phyloP scores from a whole-genome alignment of 805 yeast genomes.

The Monosporozyma aquatica region DNA sequence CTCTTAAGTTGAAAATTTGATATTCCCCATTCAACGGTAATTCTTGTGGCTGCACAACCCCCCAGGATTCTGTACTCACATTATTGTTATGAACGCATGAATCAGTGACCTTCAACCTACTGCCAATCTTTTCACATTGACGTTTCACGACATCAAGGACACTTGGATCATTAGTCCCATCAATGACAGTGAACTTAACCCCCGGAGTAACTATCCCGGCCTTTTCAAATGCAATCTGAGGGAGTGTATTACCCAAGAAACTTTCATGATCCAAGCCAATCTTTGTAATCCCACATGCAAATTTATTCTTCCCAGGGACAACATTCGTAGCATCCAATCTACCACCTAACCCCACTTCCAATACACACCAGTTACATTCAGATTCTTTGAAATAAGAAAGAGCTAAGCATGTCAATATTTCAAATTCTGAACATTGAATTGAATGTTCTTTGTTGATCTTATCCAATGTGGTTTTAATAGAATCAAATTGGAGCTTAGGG shows the following conservation, averaged over 20 bases:
- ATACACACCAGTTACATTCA: slow-evolving; percentile 61
- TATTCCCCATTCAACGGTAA: slow-evolving; percentile 65
- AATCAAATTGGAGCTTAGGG: slow-evolving; percentile 35
- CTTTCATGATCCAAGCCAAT: slow-evolving; percentile 80
- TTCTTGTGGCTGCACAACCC: slow-evolving; percentile 20
- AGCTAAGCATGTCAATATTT: slow-evolving; percentile 76
- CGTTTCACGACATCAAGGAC: slow-evolving; percentile 41
- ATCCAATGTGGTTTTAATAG: slow-evolving; percentile 36
- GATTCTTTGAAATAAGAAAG: slow-evolving; percentile 57
- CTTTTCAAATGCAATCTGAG: slow-evolving; percentile 65
- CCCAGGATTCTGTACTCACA: slow-evolving; percentile 26
- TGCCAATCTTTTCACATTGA: slow-evolving; percentile 29
- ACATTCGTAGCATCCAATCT: slow-evolving; percentile 83
- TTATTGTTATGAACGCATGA: slow-evolving; percentile 8
- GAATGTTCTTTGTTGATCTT: slow-evolving; percentile 32
- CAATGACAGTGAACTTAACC: slow-evolving; percentile 56
- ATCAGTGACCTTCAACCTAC: slow-evolving; percentile 25
- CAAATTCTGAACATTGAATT: slow-evolving; percentile 81
- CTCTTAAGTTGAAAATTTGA: slow-evolving; percentile 59
- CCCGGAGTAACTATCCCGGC: slow-evolving; percentile 63
- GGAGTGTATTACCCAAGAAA: slow-evolving; percentile 58
- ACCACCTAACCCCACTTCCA: slow-evolving; percentile 97
- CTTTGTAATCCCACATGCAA: slow-evolving; percentile 70
- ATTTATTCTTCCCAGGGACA: slow-evolving; percentile 37
- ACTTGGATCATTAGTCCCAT: slow-evolving; percentile 48